Percentiles rank a stretch among this genome's conserved stretches.
Evolutionary conservation across 306 rosid species (phyloP).

Genomic region (Benincasa hispida): DNA sequence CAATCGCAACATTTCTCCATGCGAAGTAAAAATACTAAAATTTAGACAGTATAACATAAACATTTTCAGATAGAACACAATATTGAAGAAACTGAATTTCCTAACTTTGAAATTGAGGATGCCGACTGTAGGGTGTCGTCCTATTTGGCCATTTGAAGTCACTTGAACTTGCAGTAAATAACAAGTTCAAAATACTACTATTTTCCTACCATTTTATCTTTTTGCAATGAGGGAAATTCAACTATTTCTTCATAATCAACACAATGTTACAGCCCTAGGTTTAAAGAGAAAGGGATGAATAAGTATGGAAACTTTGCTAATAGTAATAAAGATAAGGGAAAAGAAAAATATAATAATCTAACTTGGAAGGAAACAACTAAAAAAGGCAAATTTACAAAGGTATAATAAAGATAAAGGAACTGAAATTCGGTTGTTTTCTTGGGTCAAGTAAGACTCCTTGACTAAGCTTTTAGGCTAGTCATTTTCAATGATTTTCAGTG

Average conservation of each 20-base stretch:
- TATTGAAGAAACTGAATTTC: neutral
- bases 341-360: neutral
- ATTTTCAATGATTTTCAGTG: neutral
- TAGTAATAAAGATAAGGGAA: neutral
- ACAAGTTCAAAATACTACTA: neutral
- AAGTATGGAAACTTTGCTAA: neutral
- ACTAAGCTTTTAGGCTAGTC: neutral
- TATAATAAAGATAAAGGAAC: neutral
- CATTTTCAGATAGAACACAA: neutral
- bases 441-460: neutral
- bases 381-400: neutral
- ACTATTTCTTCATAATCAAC: neutral
- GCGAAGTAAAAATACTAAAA: neutral
- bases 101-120: neutral
- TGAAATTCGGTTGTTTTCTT: neutral
- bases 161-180: constrained; percentile 4
- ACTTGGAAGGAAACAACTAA: neutral
- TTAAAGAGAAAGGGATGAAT: neutral
- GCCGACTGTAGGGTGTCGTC: neutral
- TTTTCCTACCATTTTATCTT: neutral
- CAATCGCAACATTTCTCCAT: neutral
- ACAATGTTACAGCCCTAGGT: neutral
- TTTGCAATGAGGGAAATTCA: neutral
- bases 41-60: neutral
- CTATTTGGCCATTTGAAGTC: neutral